Conservation (phyloP, 2,329 filamentous ascomycete species). For the Cladosporium phlei region DNA sequence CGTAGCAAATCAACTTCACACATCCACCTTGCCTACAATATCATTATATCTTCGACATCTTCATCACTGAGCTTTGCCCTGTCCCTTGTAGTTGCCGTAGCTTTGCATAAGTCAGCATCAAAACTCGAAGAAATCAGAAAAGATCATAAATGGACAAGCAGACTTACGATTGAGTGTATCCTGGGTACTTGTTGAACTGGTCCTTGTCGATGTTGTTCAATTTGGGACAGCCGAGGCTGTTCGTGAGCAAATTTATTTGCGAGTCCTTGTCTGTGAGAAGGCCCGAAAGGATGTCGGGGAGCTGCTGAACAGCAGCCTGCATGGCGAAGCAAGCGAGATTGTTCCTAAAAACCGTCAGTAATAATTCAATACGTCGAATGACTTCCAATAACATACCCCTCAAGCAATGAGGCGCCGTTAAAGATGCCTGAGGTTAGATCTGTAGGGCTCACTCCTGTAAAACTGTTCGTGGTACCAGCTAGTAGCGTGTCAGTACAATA, state of each 20-base stretch:
- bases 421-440: constrained; percentile 40
- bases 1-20: too few relatives aligned
- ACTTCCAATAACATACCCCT: too few relatives aligned
- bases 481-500: too few relatives aligned
- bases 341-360: too few relatives aligned
- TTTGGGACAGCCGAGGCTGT: constrained; percentile 26
- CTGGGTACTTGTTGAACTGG: constrained; percentile 26
- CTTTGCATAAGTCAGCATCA: too few relatives aligned
- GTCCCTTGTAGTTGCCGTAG: background rate
- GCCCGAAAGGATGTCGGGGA: constrained; percentile 24
- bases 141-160: too few relatives aligned
- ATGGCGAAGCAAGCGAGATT: constrained; percentile 36
- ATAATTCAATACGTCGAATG: too few relatives aligned
- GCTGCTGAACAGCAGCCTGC: constrained; percentile 31
- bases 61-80: too few relatives aligned
- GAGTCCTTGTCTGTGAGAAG: constrained; percentile 14
- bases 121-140: too few relatives aligned
- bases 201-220: constrained; percentile 25
- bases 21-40: too few relatives aligned
- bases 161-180: constrained; percentile 18
- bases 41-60: too few relatives aligned
- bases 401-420: constrained; percentile 29
- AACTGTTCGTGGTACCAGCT: constrained; percentile 31
- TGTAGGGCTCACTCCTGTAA: constrained; percentile 32
- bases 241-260: constrained; percentile 18